phyloP scores from a whole-genome alignment of 148 eudicot species.

The Cornus florida region DNA sequence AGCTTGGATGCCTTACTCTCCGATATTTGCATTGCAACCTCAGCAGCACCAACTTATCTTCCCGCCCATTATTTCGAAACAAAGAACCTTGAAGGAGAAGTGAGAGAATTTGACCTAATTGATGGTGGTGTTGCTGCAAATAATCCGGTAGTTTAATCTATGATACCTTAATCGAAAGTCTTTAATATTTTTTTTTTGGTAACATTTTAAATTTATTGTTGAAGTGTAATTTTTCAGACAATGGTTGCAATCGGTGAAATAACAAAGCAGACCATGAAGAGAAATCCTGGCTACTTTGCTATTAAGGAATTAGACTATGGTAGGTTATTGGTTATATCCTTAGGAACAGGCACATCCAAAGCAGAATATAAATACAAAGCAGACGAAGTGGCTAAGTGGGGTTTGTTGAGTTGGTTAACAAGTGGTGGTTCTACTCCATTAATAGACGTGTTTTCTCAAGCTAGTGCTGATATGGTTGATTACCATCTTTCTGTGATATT shows the following conservation, averaged over 20 bases:
- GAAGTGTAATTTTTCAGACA: slow-evolving; percentile 4
- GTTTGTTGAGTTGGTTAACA: slow-evolving; percentile 22
- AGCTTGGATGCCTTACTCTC: slow-evolving; percentile 31
- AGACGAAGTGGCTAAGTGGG: slow-evolving; percentile 25
- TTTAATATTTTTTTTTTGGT: too few relatives aligned
- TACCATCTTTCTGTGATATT: slow-evolving; percentile 15
- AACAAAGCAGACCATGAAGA: slow-evolving; percentile 7
- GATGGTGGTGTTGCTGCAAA: slow-evolving; percentile 37
- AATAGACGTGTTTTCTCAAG: slow-evolving; percentile 24
- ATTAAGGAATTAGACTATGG: slow-evolving; percentile 19
- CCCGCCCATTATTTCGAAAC: slow-evolving; percentile 35
- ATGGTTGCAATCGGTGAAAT: slow-evolving; percentile 29
- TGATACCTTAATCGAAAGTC: too few relatives aligned
- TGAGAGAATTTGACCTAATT: slow-evolving; percentile 23
- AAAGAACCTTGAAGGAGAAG: not conserved
- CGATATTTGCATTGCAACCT: slow-evolving; percentile 44
- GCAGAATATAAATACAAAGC: slow-evolving; percentile 21
- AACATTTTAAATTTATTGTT: not conserved
- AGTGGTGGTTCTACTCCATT: slow-evolving; percentile 18
- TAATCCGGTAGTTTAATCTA: slow-evolving; percentile 25
- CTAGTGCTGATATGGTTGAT: slow-evolving; percentile 32
- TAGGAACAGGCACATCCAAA: slow-evolving; percentile 27
- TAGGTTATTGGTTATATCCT: slow-evolving; percentile 22
- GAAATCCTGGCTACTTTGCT: slow-evolving; percentile 11
- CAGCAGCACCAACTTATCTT: slow-evolving; percentile 45